A percentile compares a stretch with the other conserved stretches of the same genome.
Conservation (phyloP, 1,139 yeast genomes). For the Lodderomyces oxycetoniae region DNA sequence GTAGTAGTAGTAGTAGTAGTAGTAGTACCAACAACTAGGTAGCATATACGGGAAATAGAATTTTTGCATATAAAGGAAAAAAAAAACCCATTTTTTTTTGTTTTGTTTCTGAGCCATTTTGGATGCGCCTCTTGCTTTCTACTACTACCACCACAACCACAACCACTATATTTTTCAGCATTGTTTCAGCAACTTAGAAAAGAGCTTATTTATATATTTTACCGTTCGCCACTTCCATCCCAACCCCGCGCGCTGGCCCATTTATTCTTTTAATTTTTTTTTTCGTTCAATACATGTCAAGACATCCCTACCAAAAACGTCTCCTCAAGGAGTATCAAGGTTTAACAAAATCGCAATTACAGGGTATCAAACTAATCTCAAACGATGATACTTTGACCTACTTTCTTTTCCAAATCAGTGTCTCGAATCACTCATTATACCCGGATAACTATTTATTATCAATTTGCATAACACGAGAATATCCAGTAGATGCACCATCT, state of each 20-base stretch:
- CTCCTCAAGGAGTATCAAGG: slow-evolving; percentile 39
- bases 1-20: neutral
- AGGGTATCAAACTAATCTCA: slow-evolving; percentile 27
- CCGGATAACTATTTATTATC: slow-evolving; percentile 26
- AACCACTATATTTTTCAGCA: too few relatives aligned
- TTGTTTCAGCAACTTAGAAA: too few relatives aligned
- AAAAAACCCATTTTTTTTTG: too few relatives aligned
- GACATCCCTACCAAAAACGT: slow-evolving; percentile 34
- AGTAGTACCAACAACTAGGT: too few relatives aligned
- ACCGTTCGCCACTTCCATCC: slow-evolving; percentile 1
- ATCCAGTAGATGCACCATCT: slow-evolving; percentile 64
- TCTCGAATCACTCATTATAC: slow-evolving; percentile 27
- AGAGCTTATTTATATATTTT: too few relatives aligned
- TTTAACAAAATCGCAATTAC: slow-evolving; percentile 18
- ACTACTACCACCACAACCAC: too few relatives aligned
- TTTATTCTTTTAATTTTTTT: neutral
- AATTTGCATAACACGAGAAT: slow-evolving; percentile 41
- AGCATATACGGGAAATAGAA: too few relatives aligned
- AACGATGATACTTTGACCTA: slow-evolving; percentile 21
- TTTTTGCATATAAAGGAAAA: too few relatives aligned
- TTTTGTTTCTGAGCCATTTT: too few relatives aligned
- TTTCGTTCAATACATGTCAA: neutral
- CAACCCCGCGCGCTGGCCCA: neutral
- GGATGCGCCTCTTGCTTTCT: too few relatives aligned
- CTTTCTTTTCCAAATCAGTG: slow-evolving; percentile 22